Evolutionary conservation across 805 yeast genomes (phyloP).

Genomic region (Tetrapisispora namnaoensis): DNA sequence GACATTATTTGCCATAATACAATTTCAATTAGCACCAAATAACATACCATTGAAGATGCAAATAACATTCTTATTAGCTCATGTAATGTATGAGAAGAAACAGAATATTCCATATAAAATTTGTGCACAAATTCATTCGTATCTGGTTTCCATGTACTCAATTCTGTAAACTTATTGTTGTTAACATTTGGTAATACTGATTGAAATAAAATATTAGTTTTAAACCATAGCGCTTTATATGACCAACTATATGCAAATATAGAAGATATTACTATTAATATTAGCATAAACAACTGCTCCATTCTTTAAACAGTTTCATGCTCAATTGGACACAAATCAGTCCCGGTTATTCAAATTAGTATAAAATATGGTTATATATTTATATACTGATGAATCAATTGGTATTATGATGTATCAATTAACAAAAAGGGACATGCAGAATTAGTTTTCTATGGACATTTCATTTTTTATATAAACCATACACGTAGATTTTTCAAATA

Average conservation of each 20-base stretch:
- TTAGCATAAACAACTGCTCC: conserved; percentile 7
- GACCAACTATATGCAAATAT: conserved; percentile 12
- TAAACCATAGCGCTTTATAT: conserved; percentile 15
- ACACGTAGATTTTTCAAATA: no score
- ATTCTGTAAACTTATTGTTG: conserved; percentile 1
- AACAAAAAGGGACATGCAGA: no score
- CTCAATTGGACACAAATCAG: background rate
- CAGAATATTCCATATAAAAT: conserved; percentile 24
- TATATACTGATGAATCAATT: no score
- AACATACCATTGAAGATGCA: conserved; percentile 21
- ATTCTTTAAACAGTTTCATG: background rate
- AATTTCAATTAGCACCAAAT: conserved; percentile 24
- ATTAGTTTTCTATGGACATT: no score
- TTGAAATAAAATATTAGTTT: conserved; percentile 18
- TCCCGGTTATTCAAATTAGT: background rate
- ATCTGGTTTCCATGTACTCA: conserved; percentile 8
- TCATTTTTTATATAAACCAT: no score
- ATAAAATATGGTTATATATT: no score
- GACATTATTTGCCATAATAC: conserved; percentile 26
- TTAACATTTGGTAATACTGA: conserved; percentile 8
- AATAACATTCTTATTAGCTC: conserved; percentile 17
- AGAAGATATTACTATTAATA: conserved; percentile 5
- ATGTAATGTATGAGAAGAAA: conserved; percentile 18
- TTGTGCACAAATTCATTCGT: conserved; percentile 18
- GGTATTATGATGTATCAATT: no score